Base-by-base conservation (phyloP, 768 basidiomycete species). In the Ephemerocybe angulata region DNA sequence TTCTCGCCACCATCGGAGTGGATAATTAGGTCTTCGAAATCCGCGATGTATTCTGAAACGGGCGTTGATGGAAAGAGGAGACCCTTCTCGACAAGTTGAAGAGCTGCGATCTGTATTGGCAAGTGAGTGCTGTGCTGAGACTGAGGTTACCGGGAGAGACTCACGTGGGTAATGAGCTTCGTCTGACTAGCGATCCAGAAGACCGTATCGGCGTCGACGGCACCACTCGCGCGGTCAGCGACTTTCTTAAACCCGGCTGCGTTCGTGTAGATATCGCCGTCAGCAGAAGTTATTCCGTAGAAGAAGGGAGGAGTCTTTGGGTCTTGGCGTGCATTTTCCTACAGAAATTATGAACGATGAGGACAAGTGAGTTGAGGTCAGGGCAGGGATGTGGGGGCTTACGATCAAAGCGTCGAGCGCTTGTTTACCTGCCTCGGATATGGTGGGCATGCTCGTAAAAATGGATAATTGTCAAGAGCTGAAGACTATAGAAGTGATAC, bases 131-230 rank as follows among this genome's bases (percentile, higher is more conserved):
- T 13, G 21, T 2, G 17, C 31, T 15, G 19, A 30, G 24, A 15
- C 31, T n/a, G 8, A 33, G 29, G 33, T 28, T 28, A 30, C 33
- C 27, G 22, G 4, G 55, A 33, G 33, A 11, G 5, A 61, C 69
- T 1, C 48, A 69, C 74, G 15, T 68, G 59, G 37, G 65, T 61
- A 25, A 74, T 63, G 58, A 74, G 57, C 58, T 75, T 74, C 1
- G 72, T 71, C 55, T 72, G 70, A 51, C 74, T 75, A 54, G 72
- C 73, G 27, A 75, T 64, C 73, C 72, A 74, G 50, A 72, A 72
- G n/a, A 74, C 52, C 17, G 66, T 66, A 52, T 73, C 67, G 5
- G 67, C 61, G 46, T 58, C 61, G 15, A 74, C 52, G 12, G 62
- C 57, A 2, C 62, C 68, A 37, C 63, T 65, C 2, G 61, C 55